A percentile compares a stretch with the other conserved stretches of the same genome.
phyloP scores from a whole-genome alignment of 257 asterid genomes.

The Solanum pinnatisectum region DNA sequence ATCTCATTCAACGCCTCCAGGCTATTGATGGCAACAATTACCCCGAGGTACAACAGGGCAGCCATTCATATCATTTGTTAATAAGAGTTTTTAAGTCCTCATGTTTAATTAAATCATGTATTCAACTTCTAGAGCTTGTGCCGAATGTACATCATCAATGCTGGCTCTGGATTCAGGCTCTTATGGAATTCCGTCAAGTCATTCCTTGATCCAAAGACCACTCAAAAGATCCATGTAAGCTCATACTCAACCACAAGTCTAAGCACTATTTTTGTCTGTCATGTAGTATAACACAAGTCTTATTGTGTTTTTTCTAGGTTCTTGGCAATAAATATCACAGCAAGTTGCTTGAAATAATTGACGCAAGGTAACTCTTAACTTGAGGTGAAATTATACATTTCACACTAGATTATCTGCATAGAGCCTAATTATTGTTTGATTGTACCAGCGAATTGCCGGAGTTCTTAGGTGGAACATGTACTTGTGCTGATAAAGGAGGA shows the following conservation, averaged over 20 bases:
- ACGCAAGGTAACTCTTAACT: slow-evolving; percentile 50
- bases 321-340: slow-evolving; percentile 86
- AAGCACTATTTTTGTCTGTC: neutral
- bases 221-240: slow-evolving; percentile 82
- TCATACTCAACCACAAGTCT: neutral
- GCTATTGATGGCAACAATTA: slow-evolving; percentile 88
- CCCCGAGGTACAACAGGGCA: slow-evolving; percentile 56
- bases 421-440: neutral
- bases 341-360: slow-evolving; percentile 87
- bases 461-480: slow-evolving; percentile 92
- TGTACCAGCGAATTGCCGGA: slow-evolving; percentile 76
- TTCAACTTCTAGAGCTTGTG: slow-evolving; percentile 45
- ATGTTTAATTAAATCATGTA: neutral
- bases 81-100: neutral
- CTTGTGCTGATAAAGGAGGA: slow-evolving; percentile 81
- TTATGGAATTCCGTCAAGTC: slow-evolving; percentile 94
- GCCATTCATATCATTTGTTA: neutral
- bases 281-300: neutral
- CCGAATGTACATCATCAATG: slow-evolving; percentile 95
- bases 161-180: slow-evolving; percentile 96
- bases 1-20: slow-evolving; percentile 81
- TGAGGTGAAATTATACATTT: neutral
- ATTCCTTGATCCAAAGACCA: slow-evolving; percentile 95
- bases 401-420: neutral
- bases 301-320: slow-evolving; percentile 34